Evolutionary conservation across 2,329 filamentous ascomycete species (phyloP), one percentile per base, ranked within the genome.

Genomic region (Nemania sp.): DNA sequence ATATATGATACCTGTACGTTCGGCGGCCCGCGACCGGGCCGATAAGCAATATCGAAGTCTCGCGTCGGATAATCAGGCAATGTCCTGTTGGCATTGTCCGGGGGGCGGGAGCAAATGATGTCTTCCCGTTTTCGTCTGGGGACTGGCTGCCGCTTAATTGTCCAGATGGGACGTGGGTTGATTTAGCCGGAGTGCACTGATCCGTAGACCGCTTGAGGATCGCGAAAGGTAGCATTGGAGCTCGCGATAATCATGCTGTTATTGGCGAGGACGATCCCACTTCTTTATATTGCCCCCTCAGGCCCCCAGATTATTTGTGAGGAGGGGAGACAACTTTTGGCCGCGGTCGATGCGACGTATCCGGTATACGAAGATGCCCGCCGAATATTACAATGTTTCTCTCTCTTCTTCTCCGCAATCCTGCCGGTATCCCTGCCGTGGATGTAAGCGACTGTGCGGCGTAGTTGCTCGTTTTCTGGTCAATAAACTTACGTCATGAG

Each of bases 161-260:
- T 55, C 45, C 43, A 62, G 58, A 50, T 17, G 32, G 32, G 64
- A 65, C 59, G 62, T 65, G 53, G 63, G 66, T 67, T 66, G 55
- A 69, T 71, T 71, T 71, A 71, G 62, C 69, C 69, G 69, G 62
- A 62, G 63, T 54, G 67, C 68, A n/a, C 62, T 69, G 66, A 67
- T 68, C 57, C 60, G 60, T 32, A 48, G 25, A 51, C 40, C 48
- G 21, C 50, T 60, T 45, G 54, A 20, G 57, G 63, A 51, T 63
- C 25, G 25, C 7, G n/a, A n/a, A 57, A 59, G 57, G 59, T 62
- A 29, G 52, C 35, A 62, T 60, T 48, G 45, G 48, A 25, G 40
- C 53, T 37, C 40, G 32, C n/a, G 12, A 17, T n/a, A 5, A 21
- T 34, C 45, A 20, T 35, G 9, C 20, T 46, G 21, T 46, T 32